Conservation (phyloP, 208 protist genomes). For the Trypanosoma theileri region DNA sequence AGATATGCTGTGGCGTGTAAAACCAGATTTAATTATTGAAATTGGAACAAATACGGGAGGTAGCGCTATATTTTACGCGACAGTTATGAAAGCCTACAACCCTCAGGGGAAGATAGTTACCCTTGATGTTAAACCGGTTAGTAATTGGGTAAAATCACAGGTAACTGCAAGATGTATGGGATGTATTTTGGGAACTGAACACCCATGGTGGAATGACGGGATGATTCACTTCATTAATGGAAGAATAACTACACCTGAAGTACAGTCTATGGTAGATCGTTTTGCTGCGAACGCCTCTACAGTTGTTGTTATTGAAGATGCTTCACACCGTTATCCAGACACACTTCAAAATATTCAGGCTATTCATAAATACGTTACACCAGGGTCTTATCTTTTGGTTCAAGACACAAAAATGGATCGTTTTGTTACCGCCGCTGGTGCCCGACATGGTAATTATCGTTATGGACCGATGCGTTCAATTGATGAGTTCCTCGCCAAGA, state of each 20-base stretch:
- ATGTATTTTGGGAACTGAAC: slow-evolving; percentile 16
- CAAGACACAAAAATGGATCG: slow-evolving; percentile 32
- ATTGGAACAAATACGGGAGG: slow-evolving; percentile 29
- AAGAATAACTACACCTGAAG: slow-evolving; percentile 10
- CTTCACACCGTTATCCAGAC: slow-evolving; percentile 25
- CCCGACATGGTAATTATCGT: slow-evolving; percentile 16
- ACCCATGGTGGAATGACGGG: slow-evolving; percentile 18
- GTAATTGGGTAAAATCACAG: slow-evolving; percentile 23
- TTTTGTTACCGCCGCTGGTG: slow-evolving; percentile 15
- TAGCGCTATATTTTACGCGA: slow-evolving; percentile 25
- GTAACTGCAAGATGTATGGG: background rate
- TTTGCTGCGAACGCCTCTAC: slow-evolving; percentile 23
- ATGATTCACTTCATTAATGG: slow-evolving; percentile 29
- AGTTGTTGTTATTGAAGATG: slow-evolving; percentile 27
- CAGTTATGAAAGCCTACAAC: slow-evolving; percentile 28
- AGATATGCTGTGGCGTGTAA: slow-evolving; percentile 30
- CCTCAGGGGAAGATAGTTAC: slow-evolving; percentile 24
- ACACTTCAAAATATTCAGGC: slow-evolving; percentile 18
- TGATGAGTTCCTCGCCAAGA: slow-evolving; percentile 17
- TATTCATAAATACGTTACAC: slow-evolving; percentile 26
- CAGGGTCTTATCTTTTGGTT: slow-evolving; percentile 23
- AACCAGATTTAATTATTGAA: slow-evolving; percentile 27
- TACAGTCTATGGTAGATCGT: slow-evolving; percentile 12
- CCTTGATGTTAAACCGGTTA: slow-evolving; percentile 26
- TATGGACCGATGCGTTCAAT: slow-evolving; percentile 28